These are phyloP conservation scores for Colletotrichum tanaceti DNA, from an alignment of 2,329 filamentous ascomycete species.

Conservation along the genomic window DNA sequence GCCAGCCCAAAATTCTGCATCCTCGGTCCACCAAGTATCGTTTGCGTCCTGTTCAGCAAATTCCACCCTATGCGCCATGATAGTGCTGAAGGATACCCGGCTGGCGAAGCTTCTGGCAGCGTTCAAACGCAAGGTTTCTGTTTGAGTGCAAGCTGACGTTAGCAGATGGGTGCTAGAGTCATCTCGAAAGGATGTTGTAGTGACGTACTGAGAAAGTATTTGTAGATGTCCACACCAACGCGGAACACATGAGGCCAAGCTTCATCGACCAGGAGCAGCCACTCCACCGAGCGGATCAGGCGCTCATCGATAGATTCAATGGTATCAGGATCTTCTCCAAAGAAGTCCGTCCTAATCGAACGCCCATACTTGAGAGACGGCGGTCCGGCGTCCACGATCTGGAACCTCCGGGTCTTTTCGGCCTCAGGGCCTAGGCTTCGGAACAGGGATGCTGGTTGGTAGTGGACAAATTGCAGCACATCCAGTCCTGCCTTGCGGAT, in stretches of 20 bases:
- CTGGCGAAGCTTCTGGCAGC: constrained; percentile 66
- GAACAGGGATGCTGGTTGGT: constrained; percentile 69
- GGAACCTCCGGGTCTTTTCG: constrained; percentile 54
- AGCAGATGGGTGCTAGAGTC: constrained; percentile 37
- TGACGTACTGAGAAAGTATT: constrained; percentile 82
- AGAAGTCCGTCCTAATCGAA: constrained; percentile 76
- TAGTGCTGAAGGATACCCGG: constrained; percentile 61
- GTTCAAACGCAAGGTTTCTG: constrained; percentile 63
- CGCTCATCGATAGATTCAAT: constrained; percentile 73
- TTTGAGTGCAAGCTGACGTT: constrained; percentile 4
- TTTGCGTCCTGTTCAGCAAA: constrained; percentile 53
- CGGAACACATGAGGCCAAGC: constrained; percentile 78
- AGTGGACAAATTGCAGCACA: constrained; percentile 76
- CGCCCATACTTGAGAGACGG: constrained; percentile 70
- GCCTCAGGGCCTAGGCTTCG: constrained; percentile 57
- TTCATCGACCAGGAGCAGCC: constrained; percentile 81
- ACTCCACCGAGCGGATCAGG: constrained; percentile 84
- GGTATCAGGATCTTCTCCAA: constrained; percentile 68
- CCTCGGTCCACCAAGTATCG: constrained; percentile 51
- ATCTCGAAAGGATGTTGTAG: constrained; percentile 43
- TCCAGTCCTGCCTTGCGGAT: constrained; percentile 82
- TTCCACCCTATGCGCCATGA: constrained; percentile 57
- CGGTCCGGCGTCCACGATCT: constrained; percentile 60
- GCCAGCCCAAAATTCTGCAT: constrained; percentile 55
- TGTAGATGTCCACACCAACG: constrained; percentile 79